Base-by-base conservation (phyloP, 176 grass and related monocot species). In the Ampelocalamus luodianensis region DNA sequence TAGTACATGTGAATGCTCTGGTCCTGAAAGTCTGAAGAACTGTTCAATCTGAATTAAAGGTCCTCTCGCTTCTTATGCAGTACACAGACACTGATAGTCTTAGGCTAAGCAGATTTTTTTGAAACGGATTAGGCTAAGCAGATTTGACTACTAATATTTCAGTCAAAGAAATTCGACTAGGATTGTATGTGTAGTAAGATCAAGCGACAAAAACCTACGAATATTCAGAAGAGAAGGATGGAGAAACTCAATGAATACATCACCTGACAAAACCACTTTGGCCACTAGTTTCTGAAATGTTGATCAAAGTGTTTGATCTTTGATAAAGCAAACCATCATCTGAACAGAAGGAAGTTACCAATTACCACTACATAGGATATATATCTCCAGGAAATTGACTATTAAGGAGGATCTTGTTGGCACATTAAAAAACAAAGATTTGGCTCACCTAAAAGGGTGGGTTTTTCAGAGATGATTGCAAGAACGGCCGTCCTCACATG, bases 391-490 rank as follows among this genome's bases (percentile, higher is more conserved):
- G n/a, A 22, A 71, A 51, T 32, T 10, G 78, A 78, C 6, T 22
- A 15, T 23, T 51, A 29, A 48, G 79, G 50, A 62, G 72, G 58
- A 88, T 83, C 20, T 38, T 77, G 65, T 71, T 78, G 86, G 79
- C 86, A 55, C 27, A 22, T 76, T 1, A 15, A 80, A 69, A 82
- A 82, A 77, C 71, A 62, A 77, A 77, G 86, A 82, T 87, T 62
- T 87, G 13, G 18, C 26, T 87, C 86, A 88, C 79, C 86, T 82
- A 88, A 88, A 88, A 82, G 61, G 62, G 36, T 22, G 56, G 32
- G 10, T 36, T 26, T 17, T 67, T 58, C 48, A 37, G 38, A 37
- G 63, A 51, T 50, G 49, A 67, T 55, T 45, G 69, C 76, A 46
- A 49, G 62, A 37, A 61, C 72, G 79, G 64, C 72, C 79, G 72